Evolutionary conservation across 106 monocot genomes (phyloP).

Genomic region (Dioscorea zingiberensis): DNA sequence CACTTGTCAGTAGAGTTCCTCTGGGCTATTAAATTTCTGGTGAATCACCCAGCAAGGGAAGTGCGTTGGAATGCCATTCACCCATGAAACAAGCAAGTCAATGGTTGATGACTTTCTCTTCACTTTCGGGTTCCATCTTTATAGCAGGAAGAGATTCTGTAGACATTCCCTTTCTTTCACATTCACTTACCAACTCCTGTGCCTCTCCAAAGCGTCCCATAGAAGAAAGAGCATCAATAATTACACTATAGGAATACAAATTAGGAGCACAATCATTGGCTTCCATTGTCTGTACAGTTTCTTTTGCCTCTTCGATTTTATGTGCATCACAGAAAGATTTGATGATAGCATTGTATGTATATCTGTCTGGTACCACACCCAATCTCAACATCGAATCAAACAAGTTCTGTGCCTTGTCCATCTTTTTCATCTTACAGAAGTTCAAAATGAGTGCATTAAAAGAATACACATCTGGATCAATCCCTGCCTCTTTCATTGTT

Average conservation of each 20-base stretch:
- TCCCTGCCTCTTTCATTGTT: slow-evolving; percentile 60
- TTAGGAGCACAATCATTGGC: slow-evolving; percentile 32
- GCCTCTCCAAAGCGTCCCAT: slow-evolving; percentile 37
- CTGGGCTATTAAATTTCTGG: too few species aligned
- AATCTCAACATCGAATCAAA: slow-evolving; percentile 77
- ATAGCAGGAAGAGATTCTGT: neutral
- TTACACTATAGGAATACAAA: slow-evolving; percentile 34
- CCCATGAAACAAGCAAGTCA: neutral
- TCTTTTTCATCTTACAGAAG: slow-evolving; percentile 63
- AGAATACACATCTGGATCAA: slow-evolving; percentile 67
- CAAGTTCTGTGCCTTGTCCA: slow-evolving; percentile 52
- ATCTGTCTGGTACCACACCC: slow-evolving; percentile 62
- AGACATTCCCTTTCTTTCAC: slow-evolving; percentile 28
- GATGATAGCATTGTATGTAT: slow-evolving; percentile 70
- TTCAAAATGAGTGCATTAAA: slow-evolving; percentile 72
- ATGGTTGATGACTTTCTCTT: slow-evolving; percentile 15
- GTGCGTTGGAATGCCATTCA: too few species aligned
- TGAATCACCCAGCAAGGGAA: too few species aligned
- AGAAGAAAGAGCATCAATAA: slow-evolving; percentile 34
- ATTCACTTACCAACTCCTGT: slow-evolving; percentile 26
- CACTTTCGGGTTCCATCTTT: slow-evolving; percentile 4
- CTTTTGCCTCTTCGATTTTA: slow-evolving; percentile 59
- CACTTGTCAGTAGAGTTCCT: too few species aligned
- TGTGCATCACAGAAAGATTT: slow-evolving; percentile 50
- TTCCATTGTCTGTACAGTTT: slow-evolving; percentile 48